phyloP scores from a whole-genome alignment of 2,329 filamentous ascomycete species.

The Ceratocystiopsis sp. region DNA sequence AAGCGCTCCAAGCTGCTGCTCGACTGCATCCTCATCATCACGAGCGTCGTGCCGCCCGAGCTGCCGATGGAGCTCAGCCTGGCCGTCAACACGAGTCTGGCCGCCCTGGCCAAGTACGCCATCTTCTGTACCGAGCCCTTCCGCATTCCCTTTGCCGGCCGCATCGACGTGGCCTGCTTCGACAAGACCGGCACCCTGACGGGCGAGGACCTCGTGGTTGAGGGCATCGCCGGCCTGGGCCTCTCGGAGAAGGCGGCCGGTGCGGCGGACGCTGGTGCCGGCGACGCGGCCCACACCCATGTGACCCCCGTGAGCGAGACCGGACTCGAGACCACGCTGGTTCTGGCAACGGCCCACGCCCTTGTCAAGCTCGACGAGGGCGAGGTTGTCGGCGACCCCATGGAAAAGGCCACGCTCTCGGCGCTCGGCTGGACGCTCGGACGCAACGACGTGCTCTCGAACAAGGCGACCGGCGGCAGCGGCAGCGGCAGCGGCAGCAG shows the following conservation, averaged over 20 bases:
- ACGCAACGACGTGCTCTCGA: conserved; percentile 66
- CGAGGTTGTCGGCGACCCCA: conserved; percentile 92
- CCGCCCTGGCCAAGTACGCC: conserved; percentile 82
- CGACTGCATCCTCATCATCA: conserved; percentile 95
- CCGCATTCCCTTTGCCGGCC: conserved; percentile 89
- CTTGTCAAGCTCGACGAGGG: conserved; percentile 93
- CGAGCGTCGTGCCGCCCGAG: conserved; percentile 95
- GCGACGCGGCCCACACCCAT: conserved; percentile 68
- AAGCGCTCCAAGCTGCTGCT: conserved; percentile 95
- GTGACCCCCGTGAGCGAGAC: conserved; percentile 55
- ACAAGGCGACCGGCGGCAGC: conserved; percentile 42
- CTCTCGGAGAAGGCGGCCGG: conserved; percentile 33
- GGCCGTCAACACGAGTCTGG: conserved; percentile 93
- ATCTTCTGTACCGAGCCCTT: conserved; percentile 99
- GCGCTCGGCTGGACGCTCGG: conserved; percentile 90
- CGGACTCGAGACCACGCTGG: conserved; percentile 70
- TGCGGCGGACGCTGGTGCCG: conserved; percentile 29
- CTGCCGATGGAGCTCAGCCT: conserved; percentile 95
- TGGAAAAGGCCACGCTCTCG: conserved; percentile 89
- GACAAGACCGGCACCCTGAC: conserved; percentile 97
- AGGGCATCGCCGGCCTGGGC: conserved; percentile 81
- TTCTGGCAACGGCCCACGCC: conserved; percentile 87
- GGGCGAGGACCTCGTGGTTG: conserved; percentile 89
- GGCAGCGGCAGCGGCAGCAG: no score
- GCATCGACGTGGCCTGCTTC: conserved; percentile 92